These are phyloP conservation scores for Citropsis articulata DNA, from an alignment of 345 rosid genomes.

Conservation along the genomic window DNA sequence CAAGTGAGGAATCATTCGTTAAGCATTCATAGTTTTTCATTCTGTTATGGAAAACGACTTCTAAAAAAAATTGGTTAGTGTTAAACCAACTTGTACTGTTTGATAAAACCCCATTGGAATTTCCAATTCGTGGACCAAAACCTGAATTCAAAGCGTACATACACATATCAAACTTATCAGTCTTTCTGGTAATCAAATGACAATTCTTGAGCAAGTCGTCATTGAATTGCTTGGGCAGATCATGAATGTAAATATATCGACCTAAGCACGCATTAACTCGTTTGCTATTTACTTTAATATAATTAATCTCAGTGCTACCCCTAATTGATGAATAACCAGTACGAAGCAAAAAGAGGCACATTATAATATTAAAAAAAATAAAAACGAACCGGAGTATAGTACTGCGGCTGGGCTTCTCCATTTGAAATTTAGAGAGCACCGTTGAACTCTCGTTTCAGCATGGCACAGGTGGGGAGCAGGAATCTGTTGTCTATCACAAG, in stretches of 20 bases:
- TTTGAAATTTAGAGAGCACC: too few relatives aligned
- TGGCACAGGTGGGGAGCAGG: too few relatives aligned
- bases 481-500: too few relatives aligned
- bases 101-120: conserved; percentile 17
- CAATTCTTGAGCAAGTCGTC: conserved; percentile 39
- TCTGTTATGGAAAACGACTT: conserved; percentile 41
- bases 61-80: conserved; percentile 37
- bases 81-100: conserved; percentile 37
- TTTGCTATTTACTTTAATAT: neutral
- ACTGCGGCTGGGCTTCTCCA: neutral
- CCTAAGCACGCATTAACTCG: conserved; percentile 22
- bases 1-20: conserved; percentile 37
- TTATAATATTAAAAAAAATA: neutral
- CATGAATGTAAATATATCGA: conserved; percentile 36
- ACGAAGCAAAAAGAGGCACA: conserved; percentile 1
- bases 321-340: neutral
- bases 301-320: neutral
- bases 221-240: conserved; percentile 38
- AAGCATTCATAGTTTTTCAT: conserved; percentile 42
- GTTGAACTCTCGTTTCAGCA: too few relatives aligned
- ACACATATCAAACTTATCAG: conserved; percentile 38
- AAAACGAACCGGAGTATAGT: conserved; percentile 7
- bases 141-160: conserved; percentile 30
- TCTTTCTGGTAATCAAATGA: conserved; percentile 21
- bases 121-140: conserved; percentile 32